Conservation (phyloP, 306 rosid genomes). For the Quillaja saponaria region DNA sequence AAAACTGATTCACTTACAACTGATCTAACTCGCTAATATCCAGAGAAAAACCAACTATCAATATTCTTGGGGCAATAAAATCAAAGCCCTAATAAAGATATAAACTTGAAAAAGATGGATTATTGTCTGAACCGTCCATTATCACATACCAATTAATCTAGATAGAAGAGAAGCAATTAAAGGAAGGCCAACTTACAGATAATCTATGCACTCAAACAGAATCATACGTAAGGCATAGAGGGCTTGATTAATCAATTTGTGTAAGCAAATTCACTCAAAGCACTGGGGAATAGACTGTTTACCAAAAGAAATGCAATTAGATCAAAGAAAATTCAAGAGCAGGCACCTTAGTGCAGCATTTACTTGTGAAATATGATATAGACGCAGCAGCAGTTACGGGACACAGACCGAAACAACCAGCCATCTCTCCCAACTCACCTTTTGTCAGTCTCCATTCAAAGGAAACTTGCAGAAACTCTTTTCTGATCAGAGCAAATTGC, state of each 20-base stretch:
- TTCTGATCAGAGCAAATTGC: neutral
- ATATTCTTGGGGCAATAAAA: too few species aligned
- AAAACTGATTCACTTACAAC: neutral
- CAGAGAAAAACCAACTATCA: neutral
- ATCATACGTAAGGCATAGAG: neutral
- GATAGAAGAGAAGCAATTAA: neutral
- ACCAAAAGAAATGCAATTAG: neutral
- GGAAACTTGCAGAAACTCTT: neutral
- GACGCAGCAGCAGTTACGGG: slow-evolving; percentile 33
- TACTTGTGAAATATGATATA: slow-evolving; percentile 10
- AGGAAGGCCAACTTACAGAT: neutral
- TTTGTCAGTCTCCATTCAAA: neutral
- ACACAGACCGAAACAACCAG: slow-evolving; percentile 29
- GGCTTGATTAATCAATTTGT: too few species aligned
- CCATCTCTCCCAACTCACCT: slow-evolving; percentile 31
- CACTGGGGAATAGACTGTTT: too few species aligned
- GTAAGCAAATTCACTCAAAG: too few species aligned
- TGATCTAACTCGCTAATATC: neutral
- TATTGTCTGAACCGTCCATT: too few species aligned
- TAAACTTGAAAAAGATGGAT: too few species aligned
- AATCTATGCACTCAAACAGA: neutral
- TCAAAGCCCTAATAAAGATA: too few species aligned
- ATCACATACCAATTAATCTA: neutral
- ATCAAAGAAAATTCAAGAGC: neutral
- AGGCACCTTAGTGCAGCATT: slow-evolving; percentile 4